Evolutionary conservation across 371 early-diverging fungal genomes (phyloP).

Genomic region (Rhizomucor pusillus): DNA sequence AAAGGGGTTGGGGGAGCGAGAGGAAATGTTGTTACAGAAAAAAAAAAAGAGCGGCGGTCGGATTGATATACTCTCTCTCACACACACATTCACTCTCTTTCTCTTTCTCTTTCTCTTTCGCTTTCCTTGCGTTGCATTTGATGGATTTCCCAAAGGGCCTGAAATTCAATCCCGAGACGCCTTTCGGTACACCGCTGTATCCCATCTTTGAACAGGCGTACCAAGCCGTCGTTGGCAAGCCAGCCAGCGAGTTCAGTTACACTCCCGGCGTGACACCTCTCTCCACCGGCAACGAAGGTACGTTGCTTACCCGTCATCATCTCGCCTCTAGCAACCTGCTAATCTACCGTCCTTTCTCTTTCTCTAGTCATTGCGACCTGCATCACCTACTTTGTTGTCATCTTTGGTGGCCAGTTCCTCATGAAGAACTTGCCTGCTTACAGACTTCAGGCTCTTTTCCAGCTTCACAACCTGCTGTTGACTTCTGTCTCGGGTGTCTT

Average conservation of each 20-base stretch:
- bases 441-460: constrained; percentile 61
- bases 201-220: constrained; percentile 24
- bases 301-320: neutral
- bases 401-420: constrained; percentile 68
- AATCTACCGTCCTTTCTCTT: neutral
- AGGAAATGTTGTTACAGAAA: no score
- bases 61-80: no score
- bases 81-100: no score
- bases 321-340: neutral
- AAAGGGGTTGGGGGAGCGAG: no score
- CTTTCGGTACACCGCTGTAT: constrained; percentile 22
- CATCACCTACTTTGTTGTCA: constrained; percentile 63
- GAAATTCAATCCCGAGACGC: constrained; percentile 21
- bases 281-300: constrained; percentile 43
- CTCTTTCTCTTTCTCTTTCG: neutral
- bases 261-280: constrained; percentile 24
- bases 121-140: neutral
- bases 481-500: constrained; percentile 63
- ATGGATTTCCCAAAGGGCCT: constrained; percentile 15
- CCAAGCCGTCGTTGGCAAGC: constrained; percentile 17
- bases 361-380: constrained; percentile 44
- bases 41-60: no score
- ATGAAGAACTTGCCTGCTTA: constrained; percentile 62
- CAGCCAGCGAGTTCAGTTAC: constrained; percentile 18
- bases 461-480: constrained; percentile 74